Base-by-base conservation (phyloP, 2,329 filamentous ascomycete genomes). In the Claviceps paspali region DNA sequence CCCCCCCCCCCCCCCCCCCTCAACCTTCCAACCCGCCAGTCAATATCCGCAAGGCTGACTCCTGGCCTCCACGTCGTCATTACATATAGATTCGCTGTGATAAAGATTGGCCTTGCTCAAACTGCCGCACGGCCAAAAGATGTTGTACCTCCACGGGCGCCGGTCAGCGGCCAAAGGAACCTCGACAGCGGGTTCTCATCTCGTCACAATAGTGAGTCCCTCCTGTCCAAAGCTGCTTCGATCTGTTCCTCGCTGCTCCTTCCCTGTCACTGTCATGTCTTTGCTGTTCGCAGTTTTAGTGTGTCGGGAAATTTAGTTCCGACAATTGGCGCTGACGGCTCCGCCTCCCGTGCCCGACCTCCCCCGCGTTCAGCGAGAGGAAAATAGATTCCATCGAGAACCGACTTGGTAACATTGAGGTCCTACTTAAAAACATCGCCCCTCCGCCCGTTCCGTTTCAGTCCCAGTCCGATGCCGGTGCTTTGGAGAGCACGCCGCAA, bases 131-230 rank as follows among this genome's bases (percentile, higher is more conserved):
- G 18, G 66, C 68, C 21, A 65, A 64, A 43, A 60, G 70, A 7
- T 48, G 59, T 10, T 75, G 70, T 48, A 71, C 66, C 40, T 73
- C 68, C 4, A 71, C 67, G 0, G 69, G 70, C 3, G 55, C 61
- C 10, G 65, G 66, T 6, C 69, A 73, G 47, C 64, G 67, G 41
- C 65, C 68, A 19, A 70, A 67, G 49, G 69, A 73, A 47, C 56
- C 61, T 31, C 61, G 69, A 29, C 69, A 73, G 47, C 59, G 70
- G 36, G 70, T 75, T 28, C 57, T 75, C 43, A 74, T 75, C 41
- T 73, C 70, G 2, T 70, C 68, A 30, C 70, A 74, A 62, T 75
- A 75, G 70, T 74, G 54, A 46, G 67, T 59, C 26, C 14, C 19
- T 30, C 12, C 21, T 29, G 14, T 8, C 1, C 4, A 29, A 34